Base-by-base conservation (phyloP, 306 rosid species). In the Vigna mungo region DNA sequence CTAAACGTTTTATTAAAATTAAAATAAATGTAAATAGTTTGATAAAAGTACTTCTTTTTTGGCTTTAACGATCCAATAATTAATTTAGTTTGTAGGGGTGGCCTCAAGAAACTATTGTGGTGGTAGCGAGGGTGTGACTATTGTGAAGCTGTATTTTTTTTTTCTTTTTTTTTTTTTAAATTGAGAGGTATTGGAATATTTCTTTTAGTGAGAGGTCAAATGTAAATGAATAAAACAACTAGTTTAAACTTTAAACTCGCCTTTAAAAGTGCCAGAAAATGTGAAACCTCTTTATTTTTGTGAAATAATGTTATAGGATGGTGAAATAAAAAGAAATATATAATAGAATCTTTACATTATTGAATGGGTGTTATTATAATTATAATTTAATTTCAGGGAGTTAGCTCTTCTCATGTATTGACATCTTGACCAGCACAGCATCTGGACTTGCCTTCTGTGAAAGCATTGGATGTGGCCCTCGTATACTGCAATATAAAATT, bases 341-440 rank as follows among this genome's bases (percentile, higher is more conserved):
- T 30, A n/a, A 62, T 39, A 54, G n/a, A 53, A 79, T 53, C 15
- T 68, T 39, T 41, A 53, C 49, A n/a, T 71, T 55, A 68, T 56
- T 48, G 60, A 69, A 63, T 21, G 61, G 47, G 34, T 76, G 36
- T 36, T 34, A 49, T 56, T 62, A 63, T 23, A 51, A 63, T 64
- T 61, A 49, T 69, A 56, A 55, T 74, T 66, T 69, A 56, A 55
- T 74, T 66, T 69, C 81, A 81, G 84, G 76, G 72, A 32, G 20
- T 46, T 27, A 62, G 59, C 78, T 66, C 61, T 27, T 32, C 36
- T 59, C 17, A 34, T 47, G 46, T 66, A 70, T 46, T 21, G 23
- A 21, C 23, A 63, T 44, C 34, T 72, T 8, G 27, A 36, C 49
- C 52, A 14, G 56, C 52, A 14, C 68, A 27, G 59, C 52, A 47